These are phyloP conservation scores for Sporothrix brasiliensis DNA, from an alignment of 2,329 filamentous ascomycete genomes.

Conservation along the genomic window DNA sequence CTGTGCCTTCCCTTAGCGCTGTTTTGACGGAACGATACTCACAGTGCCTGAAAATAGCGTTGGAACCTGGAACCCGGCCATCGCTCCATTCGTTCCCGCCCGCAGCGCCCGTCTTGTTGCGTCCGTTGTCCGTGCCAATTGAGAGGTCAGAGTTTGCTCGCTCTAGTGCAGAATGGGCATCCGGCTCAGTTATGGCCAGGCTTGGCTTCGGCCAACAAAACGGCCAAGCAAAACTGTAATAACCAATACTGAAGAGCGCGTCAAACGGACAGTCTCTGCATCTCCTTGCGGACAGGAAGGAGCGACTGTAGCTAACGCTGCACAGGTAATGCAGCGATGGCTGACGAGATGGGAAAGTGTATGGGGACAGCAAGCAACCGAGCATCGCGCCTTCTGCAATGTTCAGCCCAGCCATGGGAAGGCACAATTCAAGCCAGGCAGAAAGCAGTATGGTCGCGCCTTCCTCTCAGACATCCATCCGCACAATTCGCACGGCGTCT, in stretches of 20 bases:
- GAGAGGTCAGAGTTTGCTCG: conserved; percentile 22
- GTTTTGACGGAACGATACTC: conserved; percentile 1
- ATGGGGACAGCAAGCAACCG: background rate
- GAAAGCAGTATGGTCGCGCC: conserved; percentile 19
- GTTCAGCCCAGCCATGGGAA: conserved; percentile 12
- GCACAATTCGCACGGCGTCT: background rate
- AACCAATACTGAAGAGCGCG: background rate
- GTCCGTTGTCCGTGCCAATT: conserved; percentile 25
- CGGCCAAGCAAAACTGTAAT: conserved; percentile 6
- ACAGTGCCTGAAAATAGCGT: background rate
- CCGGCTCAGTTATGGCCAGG: background rate
- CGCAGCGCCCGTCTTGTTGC: conserved; percentile 18
- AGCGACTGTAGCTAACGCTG: background rate
- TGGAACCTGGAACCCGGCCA: conserved; percentile 17
- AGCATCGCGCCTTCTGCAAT: conserved; percentile 11
- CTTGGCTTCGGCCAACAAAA: background rate
- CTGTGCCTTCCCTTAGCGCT: conserved; percentile 14
- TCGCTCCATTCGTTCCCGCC: conserved; percentile 27
- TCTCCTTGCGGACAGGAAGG: background rate
- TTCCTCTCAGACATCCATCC: background rate
- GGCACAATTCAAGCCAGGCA: conserved; percentile 19
- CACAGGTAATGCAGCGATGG: no score
- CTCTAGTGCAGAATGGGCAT: conserved; percentile 8
- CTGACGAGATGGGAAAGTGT: no score
- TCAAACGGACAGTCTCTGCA: background rate